Percentiles rank a stretch among this genome's conserved stretches.
Evolutionary conservation across 2,329 filamentous ascomycete genomes (phyloP).

Genomic region (Monilinia aucupariae): DNA sequence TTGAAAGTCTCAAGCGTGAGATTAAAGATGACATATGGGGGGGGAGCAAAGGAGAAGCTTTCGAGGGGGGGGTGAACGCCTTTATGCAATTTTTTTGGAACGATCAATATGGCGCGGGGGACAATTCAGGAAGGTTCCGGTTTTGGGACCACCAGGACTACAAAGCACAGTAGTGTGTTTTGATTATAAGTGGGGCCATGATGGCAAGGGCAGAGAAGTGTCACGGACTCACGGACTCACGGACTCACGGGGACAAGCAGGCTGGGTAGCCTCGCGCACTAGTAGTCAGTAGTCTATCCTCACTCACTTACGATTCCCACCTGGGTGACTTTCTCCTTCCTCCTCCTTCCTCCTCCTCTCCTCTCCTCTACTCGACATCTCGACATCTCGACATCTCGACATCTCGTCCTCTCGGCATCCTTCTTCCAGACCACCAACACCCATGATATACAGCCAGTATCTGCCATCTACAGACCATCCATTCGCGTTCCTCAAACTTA

Average conservation of each 20-base stretch:
- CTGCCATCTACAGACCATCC: neutral
- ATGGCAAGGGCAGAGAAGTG: too few relatives aligned
- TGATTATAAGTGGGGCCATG: neutral
- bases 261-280: neutral
- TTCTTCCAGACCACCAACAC: too few relatives aligned
- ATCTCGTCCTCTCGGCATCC: too few relatives aligned
- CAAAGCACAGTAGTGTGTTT: neutral
- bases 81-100: constrained; percentile 15
- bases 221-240: too few relatives aligned
- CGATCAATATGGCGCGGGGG: constrained; percentile 5
- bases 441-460: too few relatives aligned
- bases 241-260: too few relatives aligned
- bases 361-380: too few relatives aligned
- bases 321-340: too few relatives aligned
- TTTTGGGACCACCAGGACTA: neutral
- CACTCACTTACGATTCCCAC: too few relatives aligned
- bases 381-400: too few relatives aligned
- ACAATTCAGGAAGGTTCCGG: neutral
- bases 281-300: too few relatives aligned
- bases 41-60: neutral
- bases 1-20: constrained; percentile 11
- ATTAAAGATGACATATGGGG: constrained; percentile 20
- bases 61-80: constrained; percentile 3
- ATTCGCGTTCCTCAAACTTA: neutral
- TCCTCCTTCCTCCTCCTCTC: too few relatives aligned